phyloP scores from a whole-genome alignment of 129 eudicot genomes.

The Ambrosia trifida region DNA sequence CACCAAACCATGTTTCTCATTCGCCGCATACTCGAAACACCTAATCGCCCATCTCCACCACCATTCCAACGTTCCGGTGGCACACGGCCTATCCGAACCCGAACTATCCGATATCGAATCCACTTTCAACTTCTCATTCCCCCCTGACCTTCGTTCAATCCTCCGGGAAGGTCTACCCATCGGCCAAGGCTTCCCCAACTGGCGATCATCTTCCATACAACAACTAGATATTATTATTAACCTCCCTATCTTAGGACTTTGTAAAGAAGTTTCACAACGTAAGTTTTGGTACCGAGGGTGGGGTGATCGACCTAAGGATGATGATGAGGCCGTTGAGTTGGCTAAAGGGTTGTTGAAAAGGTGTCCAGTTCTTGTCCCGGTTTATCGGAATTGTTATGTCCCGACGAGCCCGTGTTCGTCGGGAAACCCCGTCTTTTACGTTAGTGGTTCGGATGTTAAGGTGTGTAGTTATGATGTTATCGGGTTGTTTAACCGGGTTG shows the following conservation, averaged over 20 bases:
- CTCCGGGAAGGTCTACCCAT: constrained; percentile 85
- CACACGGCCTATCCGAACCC: constrained; percentile 49
- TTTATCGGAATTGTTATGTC: constrained; percentile 59
- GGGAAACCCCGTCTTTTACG: constrained; percentile 69
- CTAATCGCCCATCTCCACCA: constrained; percentile 55
- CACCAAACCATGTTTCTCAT: constrained; percentile 66
- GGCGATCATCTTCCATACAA: constrained; percentile 75
- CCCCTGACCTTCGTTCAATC: constrained; percentile 83
- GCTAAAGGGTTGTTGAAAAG: constrained; percentile 47
- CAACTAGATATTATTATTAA: constrained; percentile 58
- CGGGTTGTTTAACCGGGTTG: constrained; percentile 57
- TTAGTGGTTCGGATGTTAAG: constrained; percentile 54
- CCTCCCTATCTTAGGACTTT: constrained; percentile 57
- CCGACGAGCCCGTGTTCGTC: constrained; percentile 54
- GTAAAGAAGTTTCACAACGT: constrained; percentile 43
- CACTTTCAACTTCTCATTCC: constrained; percentile 55
- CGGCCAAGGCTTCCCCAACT: constrained; percentile 83
- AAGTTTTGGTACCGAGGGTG: constrained; percentile 59
- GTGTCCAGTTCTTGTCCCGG: constrained; percentile 70
- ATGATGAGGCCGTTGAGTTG: constrained; percentile 49
- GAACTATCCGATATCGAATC: constrained; percentile 64
- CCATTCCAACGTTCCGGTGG: constrained; percentile 46
- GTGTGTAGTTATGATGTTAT: constrained; percentile 63
- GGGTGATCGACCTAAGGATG: constrained; percentile 59
- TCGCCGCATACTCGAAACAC: constrained; percentile 83